Evolutionary conservation across 768 basidiomycete species (phyloP).

Genomic region (Coprinopsis strossmayeri): DNA sequence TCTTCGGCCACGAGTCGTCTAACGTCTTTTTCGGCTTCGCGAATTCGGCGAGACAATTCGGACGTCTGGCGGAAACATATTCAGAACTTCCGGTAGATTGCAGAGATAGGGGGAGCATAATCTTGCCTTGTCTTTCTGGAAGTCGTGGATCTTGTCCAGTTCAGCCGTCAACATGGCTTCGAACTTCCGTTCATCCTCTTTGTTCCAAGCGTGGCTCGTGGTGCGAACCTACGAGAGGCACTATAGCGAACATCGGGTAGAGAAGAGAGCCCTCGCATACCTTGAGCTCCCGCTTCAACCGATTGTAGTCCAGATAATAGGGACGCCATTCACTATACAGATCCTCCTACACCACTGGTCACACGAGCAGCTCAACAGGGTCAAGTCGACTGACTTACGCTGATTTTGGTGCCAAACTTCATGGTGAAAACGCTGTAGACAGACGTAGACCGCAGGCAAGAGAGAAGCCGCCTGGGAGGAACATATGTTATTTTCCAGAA

Average conservation of each 20-base stretch:
- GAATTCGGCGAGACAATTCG: conserved; percentile 78
- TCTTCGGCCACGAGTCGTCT: conserved; percentile 68
- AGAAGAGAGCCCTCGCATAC: conserved; percentile 29
- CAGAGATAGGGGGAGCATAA: neutral
- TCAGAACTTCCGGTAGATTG: neutral
- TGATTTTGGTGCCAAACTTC: conserved; percentile 83
- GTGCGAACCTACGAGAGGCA: conserved; percentile 28
- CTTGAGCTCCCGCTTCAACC: conserved; percentile 87
- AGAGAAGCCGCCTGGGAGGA: neutral
- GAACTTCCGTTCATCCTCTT: conserved; percentile 78
- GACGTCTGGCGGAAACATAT: conserved; percentile 43
- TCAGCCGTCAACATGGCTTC: conserved; percentile 73
- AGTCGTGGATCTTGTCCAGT: conserved; percentile 90
- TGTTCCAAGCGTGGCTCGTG: conserved; percentile 57
- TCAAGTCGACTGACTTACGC: conserved; percentile 30
- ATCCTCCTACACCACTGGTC: conserved; percentile 46
- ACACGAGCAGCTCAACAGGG: conserved; percentile 1
- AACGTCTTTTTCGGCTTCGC: conserved; percentile 76
- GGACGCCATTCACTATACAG: conserved; percentile 89
- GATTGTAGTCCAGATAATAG: conserved; percentile 86
- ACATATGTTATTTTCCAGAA: neutral
- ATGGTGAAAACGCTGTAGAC: conserved; percentile 27
- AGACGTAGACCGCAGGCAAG: neutral
- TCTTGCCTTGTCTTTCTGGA: conserved; percentile 81
- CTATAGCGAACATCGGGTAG: conserved; percentile 5